These are phyloP conservation scores for Mortierella alpina DNA, from an alignment of 192 early-diverging fungal species.

Conservation along the genomic window DNA sequence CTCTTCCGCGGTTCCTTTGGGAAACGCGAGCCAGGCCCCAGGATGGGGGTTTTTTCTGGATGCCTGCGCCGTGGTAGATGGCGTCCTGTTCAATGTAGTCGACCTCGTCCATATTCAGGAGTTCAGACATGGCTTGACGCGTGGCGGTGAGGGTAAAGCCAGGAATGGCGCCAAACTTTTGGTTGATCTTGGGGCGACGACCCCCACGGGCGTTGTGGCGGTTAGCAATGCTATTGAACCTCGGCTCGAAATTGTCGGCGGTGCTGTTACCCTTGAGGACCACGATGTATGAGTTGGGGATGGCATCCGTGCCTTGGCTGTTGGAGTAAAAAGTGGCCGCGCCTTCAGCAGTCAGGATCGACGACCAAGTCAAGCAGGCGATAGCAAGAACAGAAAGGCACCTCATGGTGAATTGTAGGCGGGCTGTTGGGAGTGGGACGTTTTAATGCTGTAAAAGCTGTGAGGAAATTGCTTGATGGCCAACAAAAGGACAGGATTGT, in stretches of 20 bases:
- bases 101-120: slow-evolving; percentile 56
- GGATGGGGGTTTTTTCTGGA: slow-evolving; percentile 30
- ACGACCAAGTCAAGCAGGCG: background rate
- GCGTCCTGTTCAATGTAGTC: slow-evolving; percentile 80
- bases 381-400: no score
- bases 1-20: slow-evolving; percentile 32
- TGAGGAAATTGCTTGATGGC: no score
- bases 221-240: slow-evolving; percentile 55
- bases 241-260: slow-evolving; percentile 6
- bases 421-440: no score
- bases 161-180: slow-evolving; percentile 38
- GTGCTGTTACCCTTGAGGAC: slow-evolving; percentile 64
- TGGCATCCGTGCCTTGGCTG: slow-evolving; percentile 53
- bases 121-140: background rate
- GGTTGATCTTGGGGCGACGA: slow-evolving; percentile 10
- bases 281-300: slow-evolving; percentile 71
- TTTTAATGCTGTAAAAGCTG: no score
- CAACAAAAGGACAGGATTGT: no score
- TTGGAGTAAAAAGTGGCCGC: slow-evolving; percentile 25
- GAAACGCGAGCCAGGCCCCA: slow-evolving; percentile 59
- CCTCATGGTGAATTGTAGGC: no score
- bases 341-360: slow-evolving; percentile 11
- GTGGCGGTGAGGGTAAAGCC: slow-evolving; percentile 49
- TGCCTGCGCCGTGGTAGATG: slow-evolving; percentile 9
- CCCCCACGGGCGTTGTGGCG: background rate